phyloP scores from a whole-genome alignment of 768 basidiomycete species.

The Serendipita sp. region DNA sequence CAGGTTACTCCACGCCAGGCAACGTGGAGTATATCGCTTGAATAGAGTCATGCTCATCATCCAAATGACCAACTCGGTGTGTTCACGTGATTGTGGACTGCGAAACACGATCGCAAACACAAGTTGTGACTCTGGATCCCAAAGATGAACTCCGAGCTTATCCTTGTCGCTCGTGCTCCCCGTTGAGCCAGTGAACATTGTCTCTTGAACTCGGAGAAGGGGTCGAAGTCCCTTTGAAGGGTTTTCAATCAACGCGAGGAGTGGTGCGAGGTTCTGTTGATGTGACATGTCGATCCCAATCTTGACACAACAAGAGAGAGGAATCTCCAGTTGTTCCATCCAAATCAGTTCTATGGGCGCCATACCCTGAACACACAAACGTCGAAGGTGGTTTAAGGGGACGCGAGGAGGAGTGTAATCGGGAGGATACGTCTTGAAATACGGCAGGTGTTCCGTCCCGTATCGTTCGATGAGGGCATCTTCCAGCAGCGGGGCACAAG shows the following conservation, averaged over 20 bases:
- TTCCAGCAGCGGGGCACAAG: background rate
- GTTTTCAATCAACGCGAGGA: background rate
- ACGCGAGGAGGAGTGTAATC: background rate
- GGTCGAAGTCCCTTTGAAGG: background rate
- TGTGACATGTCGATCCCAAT: slow-evolving; percentile 1
- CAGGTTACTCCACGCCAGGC: slow-evolving; percentile 1
- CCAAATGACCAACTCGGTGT: background rate
- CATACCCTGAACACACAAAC: background rate
- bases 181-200: slow-evolving; percentile 1
- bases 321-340: slow-evolving; percentile 1
- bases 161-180: background rate
- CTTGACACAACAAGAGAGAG: background rate
- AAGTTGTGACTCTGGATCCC: background rate
- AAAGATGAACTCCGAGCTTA: background rate
- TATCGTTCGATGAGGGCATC: slow-evolving; percentile 1
- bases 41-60: slow-evolving; percentile 1
- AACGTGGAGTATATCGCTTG: background rate
- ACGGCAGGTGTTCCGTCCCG: slow-evolving; percentile 1
- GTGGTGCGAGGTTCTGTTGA: background rate
- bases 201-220: slow-evolving; percentile 1
- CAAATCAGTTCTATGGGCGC: background rate
- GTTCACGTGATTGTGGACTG: background rate
- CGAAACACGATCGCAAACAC: background rate
- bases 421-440: background rate
- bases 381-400: background rate